These are phyloP conservation scores for Triticum turgidum DNA, from an alignment of 176 grass and related monocot species.

Conservation along the genomic window DNA sequence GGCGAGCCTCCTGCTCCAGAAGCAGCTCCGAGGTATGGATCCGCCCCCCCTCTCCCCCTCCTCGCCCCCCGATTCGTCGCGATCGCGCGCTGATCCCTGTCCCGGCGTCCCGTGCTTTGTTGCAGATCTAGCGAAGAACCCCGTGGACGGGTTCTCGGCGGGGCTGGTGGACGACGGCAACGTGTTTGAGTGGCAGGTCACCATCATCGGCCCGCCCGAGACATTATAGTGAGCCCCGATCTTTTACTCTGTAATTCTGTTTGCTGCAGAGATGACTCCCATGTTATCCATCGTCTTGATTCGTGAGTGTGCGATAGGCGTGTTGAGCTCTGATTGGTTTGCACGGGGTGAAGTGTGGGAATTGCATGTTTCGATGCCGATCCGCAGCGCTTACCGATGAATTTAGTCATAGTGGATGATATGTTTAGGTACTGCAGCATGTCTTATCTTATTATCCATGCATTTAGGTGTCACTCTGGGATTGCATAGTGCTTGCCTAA, in stretches of 20 bases:
- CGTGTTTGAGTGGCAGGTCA: constrained; percentile 82
- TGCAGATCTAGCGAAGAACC: constrained; percentile 70
- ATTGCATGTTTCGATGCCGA: background rate
- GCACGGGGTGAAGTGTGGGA: background rate
- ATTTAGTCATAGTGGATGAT: background rate
- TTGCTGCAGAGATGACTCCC: constrained; percentile 6
- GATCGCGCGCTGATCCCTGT: constrained; percentile 22
- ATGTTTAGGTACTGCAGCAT: background rate
- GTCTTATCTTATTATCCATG: background rate
- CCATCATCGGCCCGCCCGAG: constrained; percentile 80
- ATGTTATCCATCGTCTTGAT: background rate
- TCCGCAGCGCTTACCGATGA: background rate
- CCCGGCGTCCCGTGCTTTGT: background rate
- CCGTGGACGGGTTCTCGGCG: constrained; percentile 69
- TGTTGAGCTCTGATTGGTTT: background rate
- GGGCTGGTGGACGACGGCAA: constrained; percentile 69
- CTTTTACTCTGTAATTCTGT: background rate
- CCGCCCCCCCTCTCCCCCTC: background rate
- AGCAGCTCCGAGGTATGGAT: constrained; percentile 91
- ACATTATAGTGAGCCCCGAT: constrained; percentile 69
- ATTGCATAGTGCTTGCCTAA: background rate
- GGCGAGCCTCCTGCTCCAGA: constrained; percentile 87
- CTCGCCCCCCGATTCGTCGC: constrained; percentile 29
- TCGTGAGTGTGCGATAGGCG: background rate
- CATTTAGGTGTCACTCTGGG: background rate